Conservation (phyloP, 2,329 filamentous ascomycete genomes). For the Botryotinia convoluta region DNA sequence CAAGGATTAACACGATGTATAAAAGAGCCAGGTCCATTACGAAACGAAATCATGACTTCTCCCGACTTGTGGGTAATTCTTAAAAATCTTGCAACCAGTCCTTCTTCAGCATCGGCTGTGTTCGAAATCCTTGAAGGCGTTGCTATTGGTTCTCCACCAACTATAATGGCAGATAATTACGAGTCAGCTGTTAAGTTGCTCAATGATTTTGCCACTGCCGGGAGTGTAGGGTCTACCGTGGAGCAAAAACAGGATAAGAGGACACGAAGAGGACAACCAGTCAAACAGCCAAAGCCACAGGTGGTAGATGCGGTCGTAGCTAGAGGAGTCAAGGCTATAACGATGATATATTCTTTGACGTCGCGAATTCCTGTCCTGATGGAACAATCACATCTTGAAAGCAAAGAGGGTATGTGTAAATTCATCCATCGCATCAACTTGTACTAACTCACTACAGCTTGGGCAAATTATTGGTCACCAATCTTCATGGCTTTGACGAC, state of each 20-base stretch:
- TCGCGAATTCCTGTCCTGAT: slow-evolving; percentile 81
- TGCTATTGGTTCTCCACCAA: slow-evolving; percentile 66
- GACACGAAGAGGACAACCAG: slow-evolving; percentile 41
- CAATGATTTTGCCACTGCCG: slow-evolving; percentile 85
- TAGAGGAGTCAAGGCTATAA: slow-evolving; percentile 77
- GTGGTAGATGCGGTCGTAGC: slow-evolving; percentile 69
- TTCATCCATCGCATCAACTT: neutral
- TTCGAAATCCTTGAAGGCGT: slow-evolving; percentile 85
- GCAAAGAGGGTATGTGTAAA: slow-evolving; percentile 53
- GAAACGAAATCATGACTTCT: slow-evolving; percentile 91
- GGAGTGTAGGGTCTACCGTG: slow-evolving; percentile 65
- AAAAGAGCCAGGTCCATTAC: slow-evolving; percentile 70
- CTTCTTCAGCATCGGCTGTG: slow-evolving; percentile 71
- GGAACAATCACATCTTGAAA: slow-evolving; percentile 88
- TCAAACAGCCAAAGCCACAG: slow-evolving; percentile 43
- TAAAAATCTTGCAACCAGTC: slow-evolving; percentile 66
- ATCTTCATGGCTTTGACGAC: slow-evolving; percentile 85
- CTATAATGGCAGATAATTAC: slow-evolving; percentile 94
- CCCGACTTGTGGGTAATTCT: slow-evolving; percentile 97
- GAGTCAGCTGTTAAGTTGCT: slow-evolving; percentile 80
- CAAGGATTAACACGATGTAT: slow-evolving; percentile 80
- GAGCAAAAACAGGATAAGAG: slow-evolving; percentile 66
- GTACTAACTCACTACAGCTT: slow-evolving; percentile 51
- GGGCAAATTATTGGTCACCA: slow-evolving; percentile 96
- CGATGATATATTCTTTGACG: slow-evolving; percentile 78